A percentile compares a stretch with the other conserved stretches of the same genome.
Conservation (phyloP, 495 filamentous ascomycete genomes). For the Podospora pseudocomata region DNA sequence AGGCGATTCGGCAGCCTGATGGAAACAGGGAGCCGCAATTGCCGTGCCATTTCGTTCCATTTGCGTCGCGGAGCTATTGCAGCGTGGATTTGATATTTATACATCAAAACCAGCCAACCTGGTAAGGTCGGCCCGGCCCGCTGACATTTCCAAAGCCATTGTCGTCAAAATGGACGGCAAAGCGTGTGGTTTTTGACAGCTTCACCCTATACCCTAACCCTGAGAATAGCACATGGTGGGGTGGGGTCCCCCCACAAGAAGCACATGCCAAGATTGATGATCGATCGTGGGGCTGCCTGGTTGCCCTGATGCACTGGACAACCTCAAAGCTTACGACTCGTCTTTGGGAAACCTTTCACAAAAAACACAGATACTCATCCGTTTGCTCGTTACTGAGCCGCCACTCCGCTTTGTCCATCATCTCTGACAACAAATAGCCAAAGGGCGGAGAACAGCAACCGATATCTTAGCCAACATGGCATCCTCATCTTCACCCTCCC, state of each 20-base stretch:
- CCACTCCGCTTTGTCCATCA: too few relatives aligned
- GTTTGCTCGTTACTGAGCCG: too few relatives aligned
- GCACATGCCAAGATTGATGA: background rate
- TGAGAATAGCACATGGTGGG: background rate
- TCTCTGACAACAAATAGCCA: background rate
- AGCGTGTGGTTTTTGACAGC: background rate
- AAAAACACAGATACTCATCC: background rate
- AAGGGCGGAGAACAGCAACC: background rate
- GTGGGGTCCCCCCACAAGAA: background rate
- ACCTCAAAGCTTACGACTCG: background rate
- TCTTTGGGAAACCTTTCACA: background rate
- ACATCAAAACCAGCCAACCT: background rate
- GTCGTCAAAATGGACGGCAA: background rate
- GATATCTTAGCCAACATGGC: conserved; percentile 10
- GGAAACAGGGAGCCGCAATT: background rate
- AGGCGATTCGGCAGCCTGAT: background rate
- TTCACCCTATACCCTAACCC: background rate
- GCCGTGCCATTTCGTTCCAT: background rate
- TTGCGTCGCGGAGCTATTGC: background rate
- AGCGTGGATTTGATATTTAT: background rate
- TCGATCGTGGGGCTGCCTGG: too few relatives aligned
- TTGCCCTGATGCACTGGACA: background rate
- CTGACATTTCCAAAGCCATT: background rate
- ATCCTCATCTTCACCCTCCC: conserved; percentile 7
- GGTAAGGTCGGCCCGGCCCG: background rate